Evolutionary conservation across 495 filamentous ascomycete genomes (phyloP), one percentile per base, ranked within the genome.

Genomic region (Letharia columbiana): DNA sequence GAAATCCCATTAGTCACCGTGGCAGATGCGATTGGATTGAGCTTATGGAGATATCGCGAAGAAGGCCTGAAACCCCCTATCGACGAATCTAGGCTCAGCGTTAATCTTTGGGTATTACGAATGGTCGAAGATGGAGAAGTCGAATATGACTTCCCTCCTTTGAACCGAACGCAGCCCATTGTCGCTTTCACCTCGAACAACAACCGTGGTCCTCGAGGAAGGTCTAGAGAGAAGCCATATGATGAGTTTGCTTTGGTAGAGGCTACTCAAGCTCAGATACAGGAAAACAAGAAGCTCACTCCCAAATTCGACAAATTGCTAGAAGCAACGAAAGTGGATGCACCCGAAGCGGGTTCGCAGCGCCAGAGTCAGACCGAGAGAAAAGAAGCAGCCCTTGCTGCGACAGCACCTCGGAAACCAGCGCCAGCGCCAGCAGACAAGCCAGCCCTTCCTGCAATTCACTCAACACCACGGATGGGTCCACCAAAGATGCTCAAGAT

Each of bases 71-170:
- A 90, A 67, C 95, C 94, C 18, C 63, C 83, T 3, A 80, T 98
- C 17, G 80, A 84, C 3, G 77, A 79, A 23, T 82, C 85, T 40
- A 89, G 91, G 71, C 76, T 89, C 41, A 93, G 91, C 65, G 89
- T 96, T 60, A 98, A 98, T 71, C 84, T 86, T 72, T 99, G 94
- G 93, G 89, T 87, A 13, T 77, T 99, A 20, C 83, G 92, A 40
- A 96, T 99, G 90, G 90, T 97, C 11, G 94, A 99, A 69, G 90
- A 92, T 71, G 92, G 90, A 12, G 94, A 99, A 71, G 89, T 97
- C 5, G 94, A 99, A 70, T 91, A 91, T 70, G 94, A 99, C 73
- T 98, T 99, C 69, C 92, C 92, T 7, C 85, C 94, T 0, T 79
- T 98, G 11, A 86, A 87, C 64, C 83, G 94, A 52, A 91, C 84